These are phyloP conservation scores for Polytolypa hystricis DNA, from an alignment of 2,329 filamentous ascomycete species.

Conservation along the genomic window DNA sequence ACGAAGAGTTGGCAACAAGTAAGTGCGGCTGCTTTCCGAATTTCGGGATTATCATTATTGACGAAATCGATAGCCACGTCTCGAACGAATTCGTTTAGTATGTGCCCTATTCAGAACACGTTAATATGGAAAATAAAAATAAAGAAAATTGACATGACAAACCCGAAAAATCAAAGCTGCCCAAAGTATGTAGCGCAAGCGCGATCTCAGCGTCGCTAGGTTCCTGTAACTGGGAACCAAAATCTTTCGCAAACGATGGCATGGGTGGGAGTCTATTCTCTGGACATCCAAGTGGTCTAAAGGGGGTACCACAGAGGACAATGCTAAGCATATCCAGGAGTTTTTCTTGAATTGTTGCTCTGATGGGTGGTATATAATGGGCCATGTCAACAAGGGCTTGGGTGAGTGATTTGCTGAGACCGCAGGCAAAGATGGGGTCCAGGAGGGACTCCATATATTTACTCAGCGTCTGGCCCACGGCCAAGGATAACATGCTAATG, in stretches of 20 bases:
- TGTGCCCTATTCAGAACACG: constrained; percentile 47
- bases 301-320: constrained; percentile 83
- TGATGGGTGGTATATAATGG: constrained; percentile 93
- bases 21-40: constrained; percentile 83
- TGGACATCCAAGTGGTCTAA: constrained; percentile 83
- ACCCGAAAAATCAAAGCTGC: constrained; percentile 89
- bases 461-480: constrained; percentile 89
- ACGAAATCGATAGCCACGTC: constrained; percentile 98
- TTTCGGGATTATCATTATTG: constrained; percentile 87
- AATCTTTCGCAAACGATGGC: constrained; percentile 76
- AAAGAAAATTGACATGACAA: constrained; percentile 2
- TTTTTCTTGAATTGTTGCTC: constrained; percentile 84
- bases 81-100: constrained; percentile 95
- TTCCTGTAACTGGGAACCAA: constrained; percentile 72
- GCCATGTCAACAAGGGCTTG: constrained; percentile 97
- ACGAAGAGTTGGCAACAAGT: constrained; percentile 98
- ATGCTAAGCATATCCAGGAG: constrained; percentile 89
- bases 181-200: constrained; percentile 82
- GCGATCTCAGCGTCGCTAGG: constrained; percentile 77
- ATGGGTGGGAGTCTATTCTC: constrained; percentile 72
- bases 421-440: constrained; percentile 94
- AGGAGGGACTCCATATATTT: constrained; percentile 96
- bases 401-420: constrained; percentile 83
- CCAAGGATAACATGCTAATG: constrained; percentile 89
- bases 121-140: constrained; percentile 8